A percentile compares a stretch with the other conserved stretches of the same genome.
phyloP scores from a whole-genome alignment of 2,329 filamentous ascomycete species.

The Periconia sp. region DNA sequence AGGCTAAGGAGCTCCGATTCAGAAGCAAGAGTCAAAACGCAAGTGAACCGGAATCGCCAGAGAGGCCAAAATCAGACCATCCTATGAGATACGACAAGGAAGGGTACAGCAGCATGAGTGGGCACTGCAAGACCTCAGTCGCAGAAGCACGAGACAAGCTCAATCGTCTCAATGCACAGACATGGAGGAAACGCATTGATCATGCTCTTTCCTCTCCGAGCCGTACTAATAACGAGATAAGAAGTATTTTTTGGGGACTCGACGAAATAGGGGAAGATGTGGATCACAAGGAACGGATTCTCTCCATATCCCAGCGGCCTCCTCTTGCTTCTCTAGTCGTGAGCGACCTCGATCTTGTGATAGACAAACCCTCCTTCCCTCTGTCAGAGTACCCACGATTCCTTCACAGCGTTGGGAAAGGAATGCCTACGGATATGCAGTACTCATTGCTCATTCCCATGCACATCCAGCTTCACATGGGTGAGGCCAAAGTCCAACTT shows the following conservation, averaged over 20 bases:
- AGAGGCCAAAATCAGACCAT: constrained; percentile 43
- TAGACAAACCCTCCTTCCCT: constrained; percentile 94
- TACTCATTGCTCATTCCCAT: constrained; percentile 90
- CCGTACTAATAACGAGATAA: constrained; percentile 74
- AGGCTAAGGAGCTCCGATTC: constrained; percentile 33
- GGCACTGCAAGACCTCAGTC: constrained; percentile 70
- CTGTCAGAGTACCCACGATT: constrained; percentile 80
- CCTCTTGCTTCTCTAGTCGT: constrained; percentile 79
- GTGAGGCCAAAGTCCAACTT: constrained; percentile 81
- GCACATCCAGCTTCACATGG: constrained; percentile 85
- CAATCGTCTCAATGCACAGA: constrained; percentile 79
- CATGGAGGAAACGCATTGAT: constrained; percentile 92
- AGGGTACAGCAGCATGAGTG: constrained; percentile 70
- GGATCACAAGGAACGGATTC: constrained; percentile 79
- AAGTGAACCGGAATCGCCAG: constrained; percentile 28
- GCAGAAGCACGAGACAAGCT: constrained; percentile 76
- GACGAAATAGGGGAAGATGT: constrained; percentile 80
- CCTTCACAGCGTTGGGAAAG: constrained; percentile 88
- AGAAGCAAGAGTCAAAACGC: constrained; percentile 44
- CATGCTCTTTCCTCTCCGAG: constrained; percentile 69
- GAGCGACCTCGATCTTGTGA: constrained; percentile 77
- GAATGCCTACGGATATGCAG: constrained; percentile 87
- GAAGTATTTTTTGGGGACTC: constrained; percentile 77
- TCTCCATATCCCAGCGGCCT: constrained; percentile 82
- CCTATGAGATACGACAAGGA: constrained; percentile 77